Evolutionary conservation across 2,329 filamentous ascomycete genomes (phyloP), one percentile per base, ranked within the genome.

Genomic region (Scedosporium apiospermum): DNA sequence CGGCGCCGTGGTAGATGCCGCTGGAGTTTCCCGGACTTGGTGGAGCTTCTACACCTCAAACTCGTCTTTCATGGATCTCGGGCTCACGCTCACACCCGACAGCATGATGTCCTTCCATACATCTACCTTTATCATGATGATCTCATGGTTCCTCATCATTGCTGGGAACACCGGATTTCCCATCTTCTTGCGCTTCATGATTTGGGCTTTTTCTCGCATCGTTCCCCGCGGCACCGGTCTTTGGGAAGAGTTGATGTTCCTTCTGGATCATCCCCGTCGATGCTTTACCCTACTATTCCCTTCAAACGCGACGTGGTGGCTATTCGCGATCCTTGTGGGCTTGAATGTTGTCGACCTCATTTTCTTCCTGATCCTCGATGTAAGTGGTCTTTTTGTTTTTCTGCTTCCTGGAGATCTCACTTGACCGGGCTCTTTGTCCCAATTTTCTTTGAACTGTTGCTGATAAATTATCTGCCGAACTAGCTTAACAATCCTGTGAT

Each of bases 241-340:
- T 1, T 96, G 90, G 86, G 93, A 99, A 73, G 93, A 97, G 72
- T 78, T 98, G 10, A 84, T 85, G 44, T 99, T 99, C 69, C 78
- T 99, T 21, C 83, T 99, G 1, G 93, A 98, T 69, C 95, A 99
- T 68, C 95, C 95, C 0, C 88, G 95, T 71, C 89, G 95, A 62
- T 99, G 95, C 75, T 99, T 99, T 71, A 99, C 95, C 0, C 79
- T 99, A 14, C 79, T 99, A 0, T 99, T 99, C 68, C 95, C 95
- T 0, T 88, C 89, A 0, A 87, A 86, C 62, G 91, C 93, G 1
- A 98, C 91, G 1, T 98, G 95, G 95, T 96, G 92, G 91, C 80
- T 99, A 0, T 96, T 98, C 71, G 89, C 86, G 74, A 89, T 97
- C 34, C 79, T 99, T 6, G 79, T 96, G 4, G 72, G 88, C 2